These are phyloP conservation scores for Aphanomyces euteiches DNA, from an alignment of 352 stramenopile genomes.

Conservation along the genomic window DNA sequence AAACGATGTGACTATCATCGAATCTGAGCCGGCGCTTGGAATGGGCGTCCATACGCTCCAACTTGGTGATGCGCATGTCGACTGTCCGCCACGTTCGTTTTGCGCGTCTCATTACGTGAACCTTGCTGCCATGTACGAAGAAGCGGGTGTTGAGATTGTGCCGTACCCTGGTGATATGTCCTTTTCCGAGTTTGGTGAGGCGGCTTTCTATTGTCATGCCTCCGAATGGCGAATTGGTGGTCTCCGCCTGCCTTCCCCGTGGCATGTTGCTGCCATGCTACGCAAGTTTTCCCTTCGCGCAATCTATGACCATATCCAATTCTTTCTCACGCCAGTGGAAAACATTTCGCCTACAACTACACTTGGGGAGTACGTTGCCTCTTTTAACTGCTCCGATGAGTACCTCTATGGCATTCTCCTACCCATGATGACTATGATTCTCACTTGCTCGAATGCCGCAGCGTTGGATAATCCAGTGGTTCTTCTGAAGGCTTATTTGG, in stretches of 20 bases:
- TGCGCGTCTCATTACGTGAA: slow-evolving; percentile 89
- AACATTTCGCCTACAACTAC: slow-evolving; percentile 12
- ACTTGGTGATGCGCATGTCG: slow-evolving; percentile 44
- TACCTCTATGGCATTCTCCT: slow-evolving; percentile 40
- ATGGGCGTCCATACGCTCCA: slow-evolving; percentile 51
- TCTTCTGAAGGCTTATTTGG: slow-evolving; percentile 34
- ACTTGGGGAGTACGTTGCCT: slow-evolving; percentile 30
- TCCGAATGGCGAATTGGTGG: slow-evolving; percentile 35
- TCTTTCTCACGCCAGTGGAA: slow-evolving; percentile 28
- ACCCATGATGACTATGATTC: slow-evolving; percentile 37
- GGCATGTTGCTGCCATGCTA: slow-evolving; percentile 23
- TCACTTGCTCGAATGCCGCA: slow-evolving; percentile 34
- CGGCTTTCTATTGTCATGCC: slow-evolving; percentile 17
- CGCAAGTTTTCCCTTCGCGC: slow-evolving; percentile 31
- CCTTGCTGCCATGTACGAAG: slow-evolving; percentile 74
- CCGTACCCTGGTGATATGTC: slow-evolving; percentile 61
- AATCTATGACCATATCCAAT: slow-evolving; percentile 36
- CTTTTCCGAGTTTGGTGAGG: slow-evolving; percentile 36
- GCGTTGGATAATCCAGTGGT: slow-evolving; percentile 32
- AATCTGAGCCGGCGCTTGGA: slow-evolving; percentile 38
- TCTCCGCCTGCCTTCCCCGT: slow-evolving; percentile 34
- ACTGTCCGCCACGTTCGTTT: slow-evolving; percentile 92
- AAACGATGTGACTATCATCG: slow-evolving; percentile 50
- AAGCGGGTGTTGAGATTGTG: slow-evolving; percentile 54
- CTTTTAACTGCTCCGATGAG: slow-evolving; percentile 33